Evolutionary conservation across 2,329 filamentous ascomycete species (phyloP).

Genomic region (Hypoxylon sp.): DNA sequence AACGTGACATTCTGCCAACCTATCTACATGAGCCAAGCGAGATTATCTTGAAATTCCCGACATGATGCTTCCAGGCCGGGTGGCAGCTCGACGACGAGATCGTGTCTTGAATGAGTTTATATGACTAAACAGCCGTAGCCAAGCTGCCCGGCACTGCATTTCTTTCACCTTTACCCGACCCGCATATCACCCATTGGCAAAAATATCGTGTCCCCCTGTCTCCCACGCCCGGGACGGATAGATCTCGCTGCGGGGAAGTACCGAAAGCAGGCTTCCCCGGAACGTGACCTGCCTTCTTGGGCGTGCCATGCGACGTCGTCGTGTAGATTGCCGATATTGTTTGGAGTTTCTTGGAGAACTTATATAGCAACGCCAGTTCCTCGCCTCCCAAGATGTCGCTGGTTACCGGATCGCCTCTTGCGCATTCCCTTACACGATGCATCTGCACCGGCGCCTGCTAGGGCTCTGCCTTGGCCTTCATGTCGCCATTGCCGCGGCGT

Average conservation of each 20-base stretch:
- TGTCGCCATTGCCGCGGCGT: slow-evolving; percentile 10
- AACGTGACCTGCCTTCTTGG: slow-evolving; percentile 27
- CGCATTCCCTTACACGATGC: slow-evolving; percentile 28
- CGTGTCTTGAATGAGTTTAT: too few species aligned
- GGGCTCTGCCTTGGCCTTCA: slow-evolving; percentile 29
- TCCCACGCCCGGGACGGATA: not conserved
- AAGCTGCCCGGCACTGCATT: slow-evolving; percentile 21
- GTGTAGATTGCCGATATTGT: slow-evolving; percentile 17
- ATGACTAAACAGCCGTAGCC: slow-evolving; percentile 25
- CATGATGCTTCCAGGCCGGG: not conserved
- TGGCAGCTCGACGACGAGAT: not conserved
- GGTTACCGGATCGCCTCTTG: not conserved
- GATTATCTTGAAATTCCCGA: slow-evolving; percentile 6
- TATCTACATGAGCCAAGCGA: slow-evolving; percentile 8
- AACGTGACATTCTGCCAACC: slow-evolving; percentile 17
- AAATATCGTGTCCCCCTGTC: not conserved
- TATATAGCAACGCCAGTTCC: slow-evolving; percentile 12
- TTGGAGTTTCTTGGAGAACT: slow-evolving; percentile 9
- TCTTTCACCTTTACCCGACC: slow-evolving; percentile 23
- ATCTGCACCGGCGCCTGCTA: slow-evolving; percentile 23
- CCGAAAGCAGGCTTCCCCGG: slow-evolving; percentile 17
- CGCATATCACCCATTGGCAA: not conserved
- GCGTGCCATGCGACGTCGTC: slow-evolving; percentile 2
- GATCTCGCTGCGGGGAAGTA: slow-evolving; percentile 24
- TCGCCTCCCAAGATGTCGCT: not conserved